Base-by-base conservation (phyloP, 768 basidiomycete species). In the Auricularia sp. region DNA sequence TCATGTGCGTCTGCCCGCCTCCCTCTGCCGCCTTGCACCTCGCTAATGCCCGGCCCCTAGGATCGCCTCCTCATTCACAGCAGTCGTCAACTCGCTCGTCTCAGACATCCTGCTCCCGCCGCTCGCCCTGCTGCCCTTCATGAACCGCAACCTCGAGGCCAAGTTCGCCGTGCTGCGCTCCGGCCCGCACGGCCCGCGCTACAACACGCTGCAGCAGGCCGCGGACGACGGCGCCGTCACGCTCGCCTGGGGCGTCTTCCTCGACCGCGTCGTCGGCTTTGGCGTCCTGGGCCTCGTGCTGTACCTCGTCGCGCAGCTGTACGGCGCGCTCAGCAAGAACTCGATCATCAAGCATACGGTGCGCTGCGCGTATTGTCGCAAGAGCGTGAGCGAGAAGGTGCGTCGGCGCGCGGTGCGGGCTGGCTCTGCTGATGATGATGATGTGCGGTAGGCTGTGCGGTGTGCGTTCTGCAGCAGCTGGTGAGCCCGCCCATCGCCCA, bases 161-260 rank as follows among this genome's bases (percentile, higher is more conserved):
- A 80, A 81, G 69, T 81, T 80, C 56, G 36, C 68, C 18, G 71
- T 80, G 1, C 66, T 81, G 23, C 70, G 73, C 8, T 71, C 68
- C 62, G 79, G 79, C 2, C 72, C 71, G 0, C 67, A 73, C 58
- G 29, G 29, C 11, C 75, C 71, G 3, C 74, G 74, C 2, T 81
- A 80, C 64, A 80, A 80, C 61, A 81, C 80, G 1, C 69, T 79
- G 12, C 64, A 74, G 61, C 79, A 80, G 66, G 79, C 79, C 2
- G 68, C 74, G 1, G 77, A 75, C 0, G 80, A 81, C 59, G 80
- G 80, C n/a, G 77, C 80, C 16, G 74, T 80, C 1, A 77, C 78
- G 1, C 69, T 79, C 64, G 74, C 75, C 8, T 68, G 64, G 23
- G 67, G 80, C 3, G 68, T 68, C 12, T 81, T 81, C 67, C 14